phyloP scores from a whole-genome alignment of 805 yeast species.

The Vanderwaltozyma yarrowii region DNA sequence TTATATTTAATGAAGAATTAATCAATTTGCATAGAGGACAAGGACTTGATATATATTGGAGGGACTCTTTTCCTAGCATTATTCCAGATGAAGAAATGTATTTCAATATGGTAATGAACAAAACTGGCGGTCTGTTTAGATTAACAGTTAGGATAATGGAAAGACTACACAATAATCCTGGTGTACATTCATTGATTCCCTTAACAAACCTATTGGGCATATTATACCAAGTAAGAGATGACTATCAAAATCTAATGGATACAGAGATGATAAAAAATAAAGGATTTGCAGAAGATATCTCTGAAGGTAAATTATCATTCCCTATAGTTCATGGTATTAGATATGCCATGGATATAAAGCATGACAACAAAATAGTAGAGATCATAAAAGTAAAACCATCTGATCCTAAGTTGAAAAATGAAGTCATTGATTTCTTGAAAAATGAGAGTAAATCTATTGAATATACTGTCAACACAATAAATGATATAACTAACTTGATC shows the following conservation, averaged over 20 bases:
- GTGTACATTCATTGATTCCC: constrained; percentile 35
- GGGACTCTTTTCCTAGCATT: constrained; percentile 40
- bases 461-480: constrained; percentile 12
- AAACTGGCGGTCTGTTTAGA: constrained; percentile 83
- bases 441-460: constrained; percentile 23
- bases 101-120: constrained; percentile 71
- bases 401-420: constrained; percentile 39
- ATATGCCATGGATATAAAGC: constrained; percentile 7
- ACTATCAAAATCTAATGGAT: constrained; percentile 56
- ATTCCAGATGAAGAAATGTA: constrained; percentile 60
- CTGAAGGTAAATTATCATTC: constrained; percentile 83
- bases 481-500: constrained; percentile 13
- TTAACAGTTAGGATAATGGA: constrained; percentile 60
- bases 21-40: constrained; percentile 81
- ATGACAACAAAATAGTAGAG: constrained; percentile 34
- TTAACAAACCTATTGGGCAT: constrained; percentile 72
- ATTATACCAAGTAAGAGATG: constrained; percentile 79
- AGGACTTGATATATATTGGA: constrained; percentile 82
- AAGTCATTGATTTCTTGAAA: constrained; percentile 41
- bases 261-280: constrained; percentile 42
- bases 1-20: constrained; percentile 60
- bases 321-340: constrained; percentile 66
- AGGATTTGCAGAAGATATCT: constrained; percentile 77
- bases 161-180: constrained; percentile 9
- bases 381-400: constrained; percentile 45